Evolutionary conservation across 106 monocot genomes (phyloP), one percentile per base, ranked within the genome.

Genomic region (Dactylorhiza incarnata): DNA sequence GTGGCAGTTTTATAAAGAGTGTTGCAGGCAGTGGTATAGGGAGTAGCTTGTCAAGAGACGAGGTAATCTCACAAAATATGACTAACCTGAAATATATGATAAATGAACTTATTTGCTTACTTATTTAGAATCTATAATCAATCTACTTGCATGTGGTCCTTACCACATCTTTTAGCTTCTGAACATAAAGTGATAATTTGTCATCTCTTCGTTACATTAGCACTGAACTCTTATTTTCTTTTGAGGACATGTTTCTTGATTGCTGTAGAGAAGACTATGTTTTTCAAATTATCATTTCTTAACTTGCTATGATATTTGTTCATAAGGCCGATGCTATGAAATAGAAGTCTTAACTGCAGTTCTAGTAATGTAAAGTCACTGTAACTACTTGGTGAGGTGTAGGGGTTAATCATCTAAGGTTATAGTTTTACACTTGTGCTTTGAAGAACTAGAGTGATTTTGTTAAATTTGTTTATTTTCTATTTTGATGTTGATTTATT

Each of bases 21-120:
- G 72, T 49, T 72, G 72, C 23, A 5, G 49, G 22, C 48, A n/a
- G 9, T 23, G 72, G 49, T 22, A n/a, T 49, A 6, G 72, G 13
- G 44, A 72, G 49, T 20, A 72, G 49, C 14, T 49, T 72, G 11
- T 49, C 72, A 72, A 49, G 47, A 72, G 13, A 49, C 49, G 48
- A 72, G 72, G 47, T 72, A 4, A 8, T 65, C 24, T 65, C 17
- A 11, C 19, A 65, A 25, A 65, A 24, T 65, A 65, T 65, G 65
- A 25, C 26, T 65, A 25, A 26, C 5, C 26, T 37, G 12, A 65
- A 29, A 29, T 59, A 59, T 59, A 20, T 6, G 6, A 20, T 59
- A 59, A 59, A 15, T 3, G 7, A 59, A 59, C 58, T 59, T 59
- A 20, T 22, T 17, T 5, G 25, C 37, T 37, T 37, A 37, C 37